phyloP scores from a whole-genome alignment of 2,329 filamentous ascomycete species.

The Dendrostoma leiphaemia region DNA sequence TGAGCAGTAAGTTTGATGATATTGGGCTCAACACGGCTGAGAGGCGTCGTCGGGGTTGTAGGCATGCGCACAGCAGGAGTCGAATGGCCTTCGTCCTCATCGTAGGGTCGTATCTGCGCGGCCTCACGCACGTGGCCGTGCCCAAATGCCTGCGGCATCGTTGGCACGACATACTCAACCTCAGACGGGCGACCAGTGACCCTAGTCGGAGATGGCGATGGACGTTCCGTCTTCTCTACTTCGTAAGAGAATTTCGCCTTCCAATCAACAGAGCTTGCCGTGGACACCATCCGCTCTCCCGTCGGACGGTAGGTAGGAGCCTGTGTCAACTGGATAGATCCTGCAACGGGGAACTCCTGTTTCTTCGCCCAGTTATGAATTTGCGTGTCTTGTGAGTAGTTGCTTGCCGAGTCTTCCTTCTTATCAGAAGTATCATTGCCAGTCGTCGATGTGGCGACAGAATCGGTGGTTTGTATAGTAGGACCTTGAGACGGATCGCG shows the following conservation, averaged over 20 bases:
- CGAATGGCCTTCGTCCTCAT: constrained; percentile 20
- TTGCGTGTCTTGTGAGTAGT: constrained; percentile 42
- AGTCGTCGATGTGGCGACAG: not conserved
- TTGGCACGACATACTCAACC: constrained; percentile 24
- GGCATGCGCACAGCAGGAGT: constrained; percentile 19
- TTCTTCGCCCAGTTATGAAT: constrained; percentile 12
- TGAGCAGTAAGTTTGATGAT: constrained; percentile 20
- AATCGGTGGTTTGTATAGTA: constrained; percentile 1
- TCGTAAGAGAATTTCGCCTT: constrained; percentile 38
- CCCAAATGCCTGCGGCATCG: constrained; percentile 23
- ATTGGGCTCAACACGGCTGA: constrained; percentile 23
- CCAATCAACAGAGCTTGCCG: constrained; percentile 46
- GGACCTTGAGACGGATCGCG: not conserved
- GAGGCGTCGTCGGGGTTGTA: constrained; percentile 20
- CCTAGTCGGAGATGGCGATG: constrained; percentile 15
- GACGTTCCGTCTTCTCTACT: constrained; percentile 33
- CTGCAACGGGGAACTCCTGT: constrained; percentile 6
- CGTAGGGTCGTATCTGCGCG: constrained; percentile 34
- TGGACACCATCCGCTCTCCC: constrained; percentile 36
- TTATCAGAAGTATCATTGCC: constrained; percentile 37
- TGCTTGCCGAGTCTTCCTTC: constrained; percentile 43
- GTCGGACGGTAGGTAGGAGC: constrained; percentile 27
- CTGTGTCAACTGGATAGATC: constrained; percentile 16
- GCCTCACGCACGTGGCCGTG: constrained; percentile 35
- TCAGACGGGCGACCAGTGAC: constrained; percentile 27